Evolutionary conservation across 2,329 filamentous ascomycete species (phyloP), one percentile per base, ranked within the genome.

Genomic region (Diaporthe eres): DNA sequence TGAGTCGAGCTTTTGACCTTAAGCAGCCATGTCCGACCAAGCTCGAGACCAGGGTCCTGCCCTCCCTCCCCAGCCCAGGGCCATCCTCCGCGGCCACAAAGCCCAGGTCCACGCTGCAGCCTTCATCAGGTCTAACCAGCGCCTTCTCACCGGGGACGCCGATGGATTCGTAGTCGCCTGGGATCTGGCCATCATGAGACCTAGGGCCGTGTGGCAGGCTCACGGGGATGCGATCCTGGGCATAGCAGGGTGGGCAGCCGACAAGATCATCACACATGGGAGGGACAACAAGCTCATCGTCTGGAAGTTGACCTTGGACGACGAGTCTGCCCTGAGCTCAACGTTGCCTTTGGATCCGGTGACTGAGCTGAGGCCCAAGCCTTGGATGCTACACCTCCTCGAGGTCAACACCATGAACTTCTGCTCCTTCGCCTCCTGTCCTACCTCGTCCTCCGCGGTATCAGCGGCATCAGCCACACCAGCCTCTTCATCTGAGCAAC

Each of bases 381-480:
- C 97, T 42, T 98, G 95, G 95, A 86, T 98, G n/a, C 84, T 98
- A 31, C 91, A 98, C 83, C 90, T 94, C 5, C 86, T 99, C 7
- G 88, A 94, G 7, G 95, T 98, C 58, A 98, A 98, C 81, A 95
- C 96, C 1, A 90, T 98, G 86, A 99, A 98, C 82, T 99, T 98
- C 82, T 99, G 97, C 82, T 90, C 94, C 2, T 98, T 98, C 82
- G 89, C 93, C 2, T 88, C 89, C 77, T 93, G 92, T 81, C 76
- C 86, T 76, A 82, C 84, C 58, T 76, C 77, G 10, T 79, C 83
- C 9, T 77, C 82, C 25, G 77, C 78, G 8, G 4, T 31, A 22
- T 34, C 65, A 12, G 42, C 72, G 19, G 71, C 78, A 39, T 77
- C 28, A 68, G 70, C 73, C 25, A 72, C 76, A 42, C 77, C 51